Percentiles rank a stretch among this genome's conserved stretches.
These are phyloP conservation scores for Dacryopinax primogenitus DNA, from an alignment of 768 basidiomycete species.

Conservation along the genomic window DNA sequence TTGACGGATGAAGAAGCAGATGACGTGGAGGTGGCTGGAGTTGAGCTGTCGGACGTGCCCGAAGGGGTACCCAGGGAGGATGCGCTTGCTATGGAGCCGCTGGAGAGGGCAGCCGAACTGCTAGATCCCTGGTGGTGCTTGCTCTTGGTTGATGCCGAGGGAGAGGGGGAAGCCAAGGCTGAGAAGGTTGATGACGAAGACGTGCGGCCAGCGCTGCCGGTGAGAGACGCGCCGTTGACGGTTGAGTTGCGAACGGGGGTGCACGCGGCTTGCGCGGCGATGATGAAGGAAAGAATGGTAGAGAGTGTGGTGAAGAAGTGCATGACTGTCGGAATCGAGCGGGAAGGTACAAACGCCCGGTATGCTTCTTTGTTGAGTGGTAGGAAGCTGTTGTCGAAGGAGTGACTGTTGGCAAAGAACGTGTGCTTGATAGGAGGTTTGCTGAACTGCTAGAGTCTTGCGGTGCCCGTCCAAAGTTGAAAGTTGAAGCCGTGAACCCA, in stretches of 20 bases:
- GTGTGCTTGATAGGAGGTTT: background rate
- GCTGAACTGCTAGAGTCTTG: background rate
- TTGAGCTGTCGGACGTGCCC: background rate
- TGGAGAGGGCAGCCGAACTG: background rate
- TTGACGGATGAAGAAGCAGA: background rate
- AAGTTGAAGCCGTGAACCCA: background rate
- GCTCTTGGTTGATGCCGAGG: background rate
- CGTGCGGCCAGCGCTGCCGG: background rate
- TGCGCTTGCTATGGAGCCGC: background rate
- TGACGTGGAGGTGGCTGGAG: background rate
- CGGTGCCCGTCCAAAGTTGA: background rate
- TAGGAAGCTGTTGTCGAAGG: background rate
- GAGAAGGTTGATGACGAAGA: background rate
- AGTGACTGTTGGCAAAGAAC: background rate
- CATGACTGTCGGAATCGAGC: background rate
- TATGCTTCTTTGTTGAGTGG: background rate
- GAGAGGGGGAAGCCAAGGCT: background rate
- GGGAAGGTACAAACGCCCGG: background rate
- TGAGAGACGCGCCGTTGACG: background rate
- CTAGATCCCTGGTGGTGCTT: background rate
- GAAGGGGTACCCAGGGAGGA: no score
- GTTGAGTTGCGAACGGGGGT: background rate
- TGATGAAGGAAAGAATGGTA: background rate
- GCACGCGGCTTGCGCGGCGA: conserved; percentile 8
- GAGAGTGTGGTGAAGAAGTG: background rate